phyloP scores from a whole-genome alignment of 73 alveolate genomes.

The Diophrys appendiculata region DNA sequence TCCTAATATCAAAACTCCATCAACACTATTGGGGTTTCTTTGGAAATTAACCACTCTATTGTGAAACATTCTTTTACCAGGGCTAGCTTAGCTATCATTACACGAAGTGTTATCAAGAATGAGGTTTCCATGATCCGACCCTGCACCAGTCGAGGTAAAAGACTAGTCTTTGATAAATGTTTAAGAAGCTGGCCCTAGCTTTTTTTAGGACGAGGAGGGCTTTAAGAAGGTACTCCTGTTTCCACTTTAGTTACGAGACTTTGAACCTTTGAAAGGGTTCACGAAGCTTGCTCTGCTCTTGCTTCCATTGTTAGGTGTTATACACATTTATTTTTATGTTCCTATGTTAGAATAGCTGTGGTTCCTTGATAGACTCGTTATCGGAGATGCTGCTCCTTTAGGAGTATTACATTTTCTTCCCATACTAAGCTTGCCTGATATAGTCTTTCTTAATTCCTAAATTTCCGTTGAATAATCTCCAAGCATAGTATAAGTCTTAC shows the following conservation, averaged over 20 bases:
- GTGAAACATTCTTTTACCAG: no score
- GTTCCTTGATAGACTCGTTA: neutral
- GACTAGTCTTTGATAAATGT: slow-evolving; percentile 8
- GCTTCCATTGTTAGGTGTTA: slow-evolving; percentile 4
- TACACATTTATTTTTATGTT: neutral
- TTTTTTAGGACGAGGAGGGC: neutral
- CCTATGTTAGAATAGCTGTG: neutral
- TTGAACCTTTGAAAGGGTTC: no score
- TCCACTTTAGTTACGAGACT: neutral
- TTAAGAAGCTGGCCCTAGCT: neutral
- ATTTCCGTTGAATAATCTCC: slow-evolving; percentile 45
- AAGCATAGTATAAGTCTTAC: slow-evolving; percentile 74
- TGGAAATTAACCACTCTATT: no score
- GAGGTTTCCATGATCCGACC: no score
- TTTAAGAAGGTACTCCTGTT: neutral
- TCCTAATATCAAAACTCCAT: neutral
- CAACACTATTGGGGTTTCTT: neutral
- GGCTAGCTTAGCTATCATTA: no score
- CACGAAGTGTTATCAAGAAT: no score
- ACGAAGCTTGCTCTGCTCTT: no score
- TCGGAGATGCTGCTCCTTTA: neutral
- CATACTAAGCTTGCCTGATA: neutral
- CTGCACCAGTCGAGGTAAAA: no score
- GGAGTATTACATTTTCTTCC: neutral
- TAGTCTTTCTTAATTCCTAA: neutral